A percentile compares a stretch with the other conserved stretches of the same genome.
phyloP scores from a whole-genome alignment of 257 asterid genomes.

The Solanum medicagineum region DNA sequence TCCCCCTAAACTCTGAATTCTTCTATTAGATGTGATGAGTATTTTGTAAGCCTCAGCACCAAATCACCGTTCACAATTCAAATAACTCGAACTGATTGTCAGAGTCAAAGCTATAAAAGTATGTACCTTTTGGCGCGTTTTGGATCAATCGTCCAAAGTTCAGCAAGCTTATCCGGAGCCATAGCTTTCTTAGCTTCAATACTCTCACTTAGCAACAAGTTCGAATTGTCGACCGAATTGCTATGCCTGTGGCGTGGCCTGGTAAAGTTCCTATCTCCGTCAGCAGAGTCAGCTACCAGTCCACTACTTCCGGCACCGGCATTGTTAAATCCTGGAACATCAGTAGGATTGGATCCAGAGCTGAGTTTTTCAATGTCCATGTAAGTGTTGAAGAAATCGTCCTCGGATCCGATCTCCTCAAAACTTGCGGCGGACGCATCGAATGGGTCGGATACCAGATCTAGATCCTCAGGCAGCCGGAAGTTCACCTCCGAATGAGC shows the following conservation, averaged over 20 bases:
- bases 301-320: slow-evolving; percentile 1
- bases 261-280: slow-evolving; percentile 8
- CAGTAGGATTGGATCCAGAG: slow-evolving; percentile 32
- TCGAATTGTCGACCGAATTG: slow-evolving; percentile 69
- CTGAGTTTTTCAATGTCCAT: slow-evolving; percentile 89
- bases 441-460: slow-evolving; percentile 70
- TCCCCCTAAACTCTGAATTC: background rate
- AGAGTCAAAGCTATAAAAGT: background rate
- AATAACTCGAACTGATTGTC: background rate
- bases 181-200: slow-evolving; percentile 96
- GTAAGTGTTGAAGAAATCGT: slow-evolving; percentile 82
- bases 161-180: slow-evolving; percentile 97
- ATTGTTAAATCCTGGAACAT: slow-evolving; percentile 19
- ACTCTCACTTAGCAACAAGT: slow-evolving; percentile 37
- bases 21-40: background rate
- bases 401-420: slow-evolving; percentile 96
- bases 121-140: slow-evolving; percentile 82
- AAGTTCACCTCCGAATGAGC: slow-evolving; percentile 91
- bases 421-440: slow-evolving; percentile 51
- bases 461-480: slow-evolving; percentile 81
- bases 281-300: background rate
- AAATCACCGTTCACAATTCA: background rate
- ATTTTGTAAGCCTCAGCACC: background rate
- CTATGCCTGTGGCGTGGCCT: slow-evolving; percentile 54
- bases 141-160: slow-evolving; percentile 89